Conservation (phyloP, 148 eudicot species). For the Bassia scoparia region DNA sequence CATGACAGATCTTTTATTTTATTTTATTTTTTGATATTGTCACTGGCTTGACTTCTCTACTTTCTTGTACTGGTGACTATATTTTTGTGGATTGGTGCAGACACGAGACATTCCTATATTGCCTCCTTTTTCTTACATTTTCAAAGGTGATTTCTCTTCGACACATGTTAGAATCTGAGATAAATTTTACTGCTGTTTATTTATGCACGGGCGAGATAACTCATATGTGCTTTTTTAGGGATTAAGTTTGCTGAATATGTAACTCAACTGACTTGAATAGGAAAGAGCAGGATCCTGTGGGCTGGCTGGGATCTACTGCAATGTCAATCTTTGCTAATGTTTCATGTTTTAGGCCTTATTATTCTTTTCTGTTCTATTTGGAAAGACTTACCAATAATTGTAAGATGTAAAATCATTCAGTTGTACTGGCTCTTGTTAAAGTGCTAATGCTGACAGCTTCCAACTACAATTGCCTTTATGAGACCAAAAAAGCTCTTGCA, state of each 20-base stretch:
- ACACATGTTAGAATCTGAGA: not conserved
- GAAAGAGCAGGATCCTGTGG: not conserved
- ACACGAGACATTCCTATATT: slow-evolving; percentile 73
- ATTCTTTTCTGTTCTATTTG: not conserved
- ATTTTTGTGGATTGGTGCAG: slow-evolving; percentile 41
- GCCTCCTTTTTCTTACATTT: slow-evolving; percentile 74
- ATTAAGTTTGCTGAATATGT: not conserved
- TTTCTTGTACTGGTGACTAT: not conserved
- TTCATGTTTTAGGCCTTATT: too few species aligned
- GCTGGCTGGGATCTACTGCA: not conserved
- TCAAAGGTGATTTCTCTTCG: slow-evolving; percentile 45
- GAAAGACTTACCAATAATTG: not conserved
- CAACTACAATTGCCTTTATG: not conserved
- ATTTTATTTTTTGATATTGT: not conserved
- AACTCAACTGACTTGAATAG: not conserved
- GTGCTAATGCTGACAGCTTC: not conserved
- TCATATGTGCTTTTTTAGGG: not conserved
- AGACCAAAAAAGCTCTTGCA: not conserved
- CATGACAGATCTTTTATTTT: not conserved
- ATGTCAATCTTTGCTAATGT: not conserved
- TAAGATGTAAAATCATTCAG: not conserved
- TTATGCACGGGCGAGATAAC: not conserved
- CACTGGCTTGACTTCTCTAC: not conserved
- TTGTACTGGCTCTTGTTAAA: not conserved
- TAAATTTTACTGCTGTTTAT: not conserved